phyloP scores from a whole-genome alignment of 345 rosid species.

The Dipteronia dyeriana region DNA sequence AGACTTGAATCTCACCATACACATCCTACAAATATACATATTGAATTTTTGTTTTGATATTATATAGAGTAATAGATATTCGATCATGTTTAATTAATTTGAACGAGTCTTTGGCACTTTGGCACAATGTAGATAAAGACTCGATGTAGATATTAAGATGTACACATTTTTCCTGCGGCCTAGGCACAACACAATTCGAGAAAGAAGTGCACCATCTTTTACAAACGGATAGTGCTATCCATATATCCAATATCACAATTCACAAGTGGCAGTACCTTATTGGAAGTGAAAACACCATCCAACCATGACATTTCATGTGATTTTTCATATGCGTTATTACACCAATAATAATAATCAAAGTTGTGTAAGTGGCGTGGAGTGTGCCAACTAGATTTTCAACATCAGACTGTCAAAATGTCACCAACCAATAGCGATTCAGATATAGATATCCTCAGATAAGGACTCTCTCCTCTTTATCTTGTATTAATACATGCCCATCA shows the following conservation, averaged over 20 bases:
- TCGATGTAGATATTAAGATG: too few relatives aligned
- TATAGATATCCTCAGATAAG: slow-evolving; percentile 40
- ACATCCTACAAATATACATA: too few relatives aligned
- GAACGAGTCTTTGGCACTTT: too few relatives aligned
- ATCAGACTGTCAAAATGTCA: slow-evolving; percentile 7
- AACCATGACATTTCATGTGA: not conserved
- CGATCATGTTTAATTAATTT: too few relatives aligned
- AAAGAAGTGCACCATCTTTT: not conserved
- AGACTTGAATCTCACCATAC: too few relatives aligned
- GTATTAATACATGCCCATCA: slow-evolving; percentile 23
- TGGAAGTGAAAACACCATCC: not conserved
- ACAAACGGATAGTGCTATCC: slow-evolving; percentile 13
- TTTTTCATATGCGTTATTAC: not conserved
- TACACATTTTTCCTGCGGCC: too few relatives aligned
- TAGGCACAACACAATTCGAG: too few relatives aligned
- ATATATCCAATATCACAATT: slow-evolving; percentile 14
- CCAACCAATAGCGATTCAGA: slow-evolving; percentile 26
- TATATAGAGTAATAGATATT: too few relatives aligned
- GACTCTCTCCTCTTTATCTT: not conserved
- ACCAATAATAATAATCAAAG: not conserved
- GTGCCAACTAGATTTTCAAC: slow-evolving; percentile 23
- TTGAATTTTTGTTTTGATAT: too few relatives aligned
- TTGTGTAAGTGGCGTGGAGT: slow-evolving; percentile 18
- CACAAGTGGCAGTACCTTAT: slow-evolving; percentile 25
- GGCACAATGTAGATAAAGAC: too few relatives aligned